phyloP scores from a whole-genome alignment of 495 filamentous ascomycete species.

The Podospora pseudocomata region DNA sequence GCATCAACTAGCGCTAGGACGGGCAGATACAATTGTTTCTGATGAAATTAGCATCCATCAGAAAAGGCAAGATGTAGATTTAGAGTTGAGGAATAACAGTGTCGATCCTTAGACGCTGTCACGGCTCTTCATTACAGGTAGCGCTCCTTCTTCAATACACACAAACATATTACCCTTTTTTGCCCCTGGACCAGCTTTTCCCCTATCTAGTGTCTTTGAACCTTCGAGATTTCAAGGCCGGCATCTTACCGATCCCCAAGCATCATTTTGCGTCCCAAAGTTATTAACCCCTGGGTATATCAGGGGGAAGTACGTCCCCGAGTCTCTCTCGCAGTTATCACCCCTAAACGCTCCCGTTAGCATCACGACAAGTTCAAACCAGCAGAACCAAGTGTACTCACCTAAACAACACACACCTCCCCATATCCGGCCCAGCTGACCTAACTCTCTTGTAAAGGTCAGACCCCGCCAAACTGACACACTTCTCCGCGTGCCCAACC shows the following conservation, averaged over 20 bases:
- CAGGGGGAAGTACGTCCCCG: neutral
- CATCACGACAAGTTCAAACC: neutral
- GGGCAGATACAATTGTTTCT: neutral
- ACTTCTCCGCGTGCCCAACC: neutral
- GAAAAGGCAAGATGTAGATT: neutral
- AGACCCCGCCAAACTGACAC: neutral
- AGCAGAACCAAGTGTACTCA: neutral
- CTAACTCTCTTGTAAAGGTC: neutral
- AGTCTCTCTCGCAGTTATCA: neutral
- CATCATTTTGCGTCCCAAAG: neutral
- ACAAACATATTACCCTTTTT: neutral
- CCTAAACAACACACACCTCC: neutral
- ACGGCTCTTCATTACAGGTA: neutral
- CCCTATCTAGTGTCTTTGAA: neutral
- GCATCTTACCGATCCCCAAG: neutral
- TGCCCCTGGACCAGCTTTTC: neutral
- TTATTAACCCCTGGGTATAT: neutral
- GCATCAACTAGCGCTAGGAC: neutral
- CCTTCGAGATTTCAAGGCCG: neutral
- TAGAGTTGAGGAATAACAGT: neutral
- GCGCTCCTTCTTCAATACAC: too few species aligned
- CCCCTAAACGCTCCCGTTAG: neutral
- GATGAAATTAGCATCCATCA: neutral
- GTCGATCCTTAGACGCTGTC: too few species aligned
- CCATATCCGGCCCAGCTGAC: neutral